Evolutionary conservation across 257 asterid species (phyloP).

Genomic region (Fraxinus quadrangulata): DNA sequence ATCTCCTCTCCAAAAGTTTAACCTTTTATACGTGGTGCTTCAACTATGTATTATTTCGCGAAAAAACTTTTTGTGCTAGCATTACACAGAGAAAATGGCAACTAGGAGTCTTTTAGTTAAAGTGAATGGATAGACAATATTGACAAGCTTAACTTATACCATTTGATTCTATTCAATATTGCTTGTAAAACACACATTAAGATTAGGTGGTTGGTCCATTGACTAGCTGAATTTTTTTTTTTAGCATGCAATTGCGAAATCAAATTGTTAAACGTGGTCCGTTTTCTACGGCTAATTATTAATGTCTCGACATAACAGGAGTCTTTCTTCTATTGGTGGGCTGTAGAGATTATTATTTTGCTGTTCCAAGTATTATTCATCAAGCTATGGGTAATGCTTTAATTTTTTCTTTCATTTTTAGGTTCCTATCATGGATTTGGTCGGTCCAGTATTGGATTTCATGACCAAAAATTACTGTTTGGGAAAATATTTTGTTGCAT

Average conservation of each 20-base stretch:
- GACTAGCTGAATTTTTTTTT: conserved; percentile 29
- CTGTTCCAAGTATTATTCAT: conserved; percentile 28
- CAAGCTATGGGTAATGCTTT: neutral
- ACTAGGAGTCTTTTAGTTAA: no score
- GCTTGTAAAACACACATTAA: neutral
- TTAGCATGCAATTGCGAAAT: conserved; percentile 52
- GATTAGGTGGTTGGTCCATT: conserved; percentile 57
- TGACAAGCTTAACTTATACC: neutral
- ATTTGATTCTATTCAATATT: neutral
- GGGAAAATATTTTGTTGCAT: neutral
- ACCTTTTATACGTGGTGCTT: no score
- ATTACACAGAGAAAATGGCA: no score
- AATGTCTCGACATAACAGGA: conserved; percentile 58
- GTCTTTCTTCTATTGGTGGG: conserved; percentile 54
- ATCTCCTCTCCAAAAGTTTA: no score
- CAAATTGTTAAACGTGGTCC: conserved; percentile 30
- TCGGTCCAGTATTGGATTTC: neutral
- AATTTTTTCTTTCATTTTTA: neutral
- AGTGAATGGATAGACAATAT: no score
- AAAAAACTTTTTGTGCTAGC: no score
- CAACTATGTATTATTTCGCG: no score
- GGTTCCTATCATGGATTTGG: neutral
- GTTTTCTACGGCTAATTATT: conserved; percentile 53
- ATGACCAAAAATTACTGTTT: neutral
- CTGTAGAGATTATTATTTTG: conserved; percentile 38